A percentile compares a stretch with the other conserved stretches of the same genome.
phyloP scores from a whole-genome alignment of 768 basidiomycete genomes.

The Trametes villosa region DNA sequence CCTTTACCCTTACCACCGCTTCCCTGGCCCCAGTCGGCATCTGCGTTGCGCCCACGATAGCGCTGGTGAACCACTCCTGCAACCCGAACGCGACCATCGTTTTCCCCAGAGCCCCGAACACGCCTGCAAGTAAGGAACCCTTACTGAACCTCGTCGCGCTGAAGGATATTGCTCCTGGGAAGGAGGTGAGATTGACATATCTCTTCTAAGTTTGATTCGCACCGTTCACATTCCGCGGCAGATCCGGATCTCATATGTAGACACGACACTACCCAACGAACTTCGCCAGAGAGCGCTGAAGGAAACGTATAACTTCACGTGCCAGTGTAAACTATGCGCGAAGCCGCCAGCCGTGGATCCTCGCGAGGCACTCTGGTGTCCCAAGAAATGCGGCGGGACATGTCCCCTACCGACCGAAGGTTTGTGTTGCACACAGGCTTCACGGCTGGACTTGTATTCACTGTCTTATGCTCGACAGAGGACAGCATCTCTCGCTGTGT shows the following conservation, averaged over 20 bases:
- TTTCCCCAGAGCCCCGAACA: conserved; percentile 64
- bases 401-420: conserved; percentile 68
- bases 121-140: conserved; percentile 50
- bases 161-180: conserved; percentile 58
- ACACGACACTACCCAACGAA: conserved; percentile 69
- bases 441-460: not conserved
- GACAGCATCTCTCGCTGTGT: conserved; percentile 51
- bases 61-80: conserved; percentile 89
- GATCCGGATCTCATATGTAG: conserved; percentile 86
- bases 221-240: conserved; percentile 34
- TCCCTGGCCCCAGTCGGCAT: conserved; percentile 82
- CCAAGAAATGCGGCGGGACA: conserved; percentile 66
- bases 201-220: not conserved
- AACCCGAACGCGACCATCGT: conserved; percentile 90
- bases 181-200: conserved; percentile 60
- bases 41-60: conserved; percentile 78
- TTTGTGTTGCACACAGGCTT: conserved; percentile 28
- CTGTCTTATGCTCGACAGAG: conserved; percentile 41
- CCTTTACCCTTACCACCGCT: conserved; percentile 82
- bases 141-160: conserved; percentile 76
- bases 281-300: conserved; percentile 59
- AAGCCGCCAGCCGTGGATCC: conserved; percentile 51
- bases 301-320: conserved; percentile 81
- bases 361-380: conserved; percentile 71
- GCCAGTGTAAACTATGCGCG: conserved; percentile 66